phyloP scores from a whole-genome alignment of 2,329 filamentous ascomycete species.

The Eurotiales sp. region DNA sequence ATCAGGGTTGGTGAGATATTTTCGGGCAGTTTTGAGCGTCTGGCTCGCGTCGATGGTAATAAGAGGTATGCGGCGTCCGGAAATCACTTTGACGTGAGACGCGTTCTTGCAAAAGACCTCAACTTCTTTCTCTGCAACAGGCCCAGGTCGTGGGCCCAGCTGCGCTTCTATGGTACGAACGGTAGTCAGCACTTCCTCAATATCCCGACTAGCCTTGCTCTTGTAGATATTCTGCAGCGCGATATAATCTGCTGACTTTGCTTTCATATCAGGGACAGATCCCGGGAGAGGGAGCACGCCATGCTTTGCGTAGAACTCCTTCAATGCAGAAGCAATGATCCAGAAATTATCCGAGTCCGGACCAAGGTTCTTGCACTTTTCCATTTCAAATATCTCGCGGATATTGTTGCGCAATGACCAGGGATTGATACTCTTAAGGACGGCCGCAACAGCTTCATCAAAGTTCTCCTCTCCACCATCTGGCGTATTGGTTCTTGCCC shows the following conservation, averaged over 20 bases:
- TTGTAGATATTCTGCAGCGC: slow-evolving; percentile 92
- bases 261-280: slow-evolving; percentile 95
- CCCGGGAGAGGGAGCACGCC: slow-evolving; percentile 76
- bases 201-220: slow-evolving; percentile 73
- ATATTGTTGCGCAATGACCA: slow-evolving; percentile 66
- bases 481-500: slow-evolving; percentile 66
- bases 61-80: slow-evolving; percentile 56
- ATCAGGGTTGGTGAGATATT: slow-evolving; percentile 45
- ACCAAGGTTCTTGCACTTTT: slow-evolving; percentile 51
- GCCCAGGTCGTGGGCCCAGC: slow-evolving; percentile 42
- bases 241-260: slow-evolving; percentile 84
- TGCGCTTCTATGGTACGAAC: slow-evolving; percentile 56
- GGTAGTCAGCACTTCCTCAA: slow-evolving; percentile 66
- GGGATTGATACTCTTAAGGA: slow-evolving; percentile 77
- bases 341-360: slow-evolving; percentile 67
- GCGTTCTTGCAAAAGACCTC: slow-evolving; percentile 95
- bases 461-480: slow-evolving; percentile 96
- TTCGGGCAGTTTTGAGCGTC: slow-evolving; percentile 43
- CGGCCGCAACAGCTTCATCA: slow-evolving; percentile 82
- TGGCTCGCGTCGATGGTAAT: slow-evolving; percentile 38
- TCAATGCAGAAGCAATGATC: slow-evolving; percentile 78
- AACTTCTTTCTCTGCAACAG: slow-evolving; percentile 68
- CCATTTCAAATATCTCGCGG: slow-evolving; percentile 72
- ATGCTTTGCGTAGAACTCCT: slow-evolving; percentile 70
- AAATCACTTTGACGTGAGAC: slow-evolving; percentile 84